Evolutionary conservation across 768 basidiomycete species (phyloP).

Genomic region (Kockovaella imperatae): DNA sequence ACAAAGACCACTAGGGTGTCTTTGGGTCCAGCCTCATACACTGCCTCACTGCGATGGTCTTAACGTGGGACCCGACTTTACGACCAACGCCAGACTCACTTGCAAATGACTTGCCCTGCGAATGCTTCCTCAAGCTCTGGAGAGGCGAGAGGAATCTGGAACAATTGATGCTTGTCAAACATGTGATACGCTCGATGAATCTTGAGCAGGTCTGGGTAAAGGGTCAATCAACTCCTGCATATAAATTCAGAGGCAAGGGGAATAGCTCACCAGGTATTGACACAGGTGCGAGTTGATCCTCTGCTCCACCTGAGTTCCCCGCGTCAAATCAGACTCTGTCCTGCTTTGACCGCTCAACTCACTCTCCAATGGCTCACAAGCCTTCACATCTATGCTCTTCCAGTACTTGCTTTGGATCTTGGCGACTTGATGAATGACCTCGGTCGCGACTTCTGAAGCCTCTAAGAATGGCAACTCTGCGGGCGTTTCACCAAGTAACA

Average conservation of each 20-base stretch:
- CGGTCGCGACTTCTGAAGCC: slow-evolving; percentile 73
- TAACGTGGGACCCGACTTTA: not conserved
- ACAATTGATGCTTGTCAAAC: slow-evolving; percentile 65
- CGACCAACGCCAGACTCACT: slow-evolving; percentile 52
- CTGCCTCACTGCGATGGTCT: slow-evolving; percentile 55
- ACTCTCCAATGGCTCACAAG: slow-evolving; percentile 77
- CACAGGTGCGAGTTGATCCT: too few relatives aligned
- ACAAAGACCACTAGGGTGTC: slow-evolving; percentile 64
- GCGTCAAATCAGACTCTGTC: too few relatives aligned
- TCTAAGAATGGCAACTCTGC: slow-evolving; percentile 60
- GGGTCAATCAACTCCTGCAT: not conserved
- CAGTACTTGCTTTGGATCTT: slow-evolving; percentile 83
- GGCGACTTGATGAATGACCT: slow-evolving; percentile 82
- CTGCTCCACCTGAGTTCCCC: too few relatives aligned
- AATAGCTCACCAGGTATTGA: not conserved
- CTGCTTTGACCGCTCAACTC: slow-evolving; percentile 27
- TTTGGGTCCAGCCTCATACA: slow-evolving; percentile 52
- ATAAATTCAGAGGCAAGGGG: too few relatives aligned
- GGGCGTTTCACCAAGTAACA: slow-evolving; percentile 85
- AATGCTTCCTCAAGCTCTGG: slow-evolving; percentile 62
- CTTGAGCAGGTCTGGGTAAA: slow-evolving; percentile 66
- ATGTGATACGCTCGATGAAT: slow-evolving; percentile 78
- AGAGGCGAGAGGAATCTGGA: slow-evolving; percentile 67
- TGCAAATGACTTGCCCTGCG: slow-evolving; percentile 77
- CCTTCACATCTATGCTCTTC: slow-evolving; percentile 74